A percentile compares a stretch with the other conserved stretches of the same genome.
Conservation (phyloP, 805 yeast species). For the Wickerhamomyces pijperi region DNA sequence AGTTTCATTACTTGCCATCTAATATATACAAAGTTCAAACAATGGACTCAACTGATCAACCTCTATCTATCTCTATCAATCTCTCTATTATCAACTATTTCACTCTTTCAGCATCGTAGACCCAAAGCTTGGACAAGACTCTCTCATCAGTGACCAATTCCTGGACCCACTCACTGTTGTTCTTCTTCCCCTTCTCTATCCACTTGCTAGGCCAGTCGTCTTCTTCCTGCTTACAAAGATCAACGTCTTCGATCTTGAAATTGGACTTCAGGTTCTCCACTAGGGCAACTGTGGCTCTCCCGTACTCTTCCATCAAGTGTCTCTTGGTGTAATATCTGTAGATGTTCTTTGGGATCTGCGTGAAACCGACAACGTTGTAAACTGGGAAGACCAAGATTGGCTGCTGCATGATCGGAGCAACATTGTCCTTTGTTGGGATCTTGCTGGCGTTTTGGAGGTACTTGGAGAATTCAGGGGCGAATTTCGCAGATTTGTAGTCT, state of each 20-base stretch:
- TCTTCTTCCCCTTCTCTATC: conserved; percentile 66
- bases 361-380: conserved; percentile 71
- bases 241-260: conserved; percentile 32
- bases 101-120: conserved; percentile 23
- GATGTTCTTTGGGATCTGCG: conserved; percentile 63
- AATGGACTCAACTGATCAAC: too few relatives aligned
- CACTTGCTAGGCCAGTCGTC: conserved; percentile 79
- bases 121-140: conserved; percentile 40
- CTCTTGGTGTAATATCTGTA: conserved; percentile 72
- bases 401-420: conserved; percentile 59
- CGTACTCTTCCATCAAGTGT: conserved; percentile 54
- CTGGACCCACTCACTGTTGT: conserved; percentile 80
- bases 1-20: neutral
- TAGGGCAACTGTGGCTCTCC: conserved; percentile 39
- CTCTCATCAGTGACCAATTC: conserved; percentile 63
- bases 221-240: conserved; percentile 50
- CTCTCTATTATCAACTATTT: neutral
- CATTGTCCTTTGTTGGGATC: conserved; percentile 20
- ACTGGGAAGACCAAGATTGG: conserved; percentile 70
- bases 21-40: neutral
- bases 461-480: conserved; percentile 35
- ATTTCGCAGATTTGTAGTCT: conserved; percentile 39
- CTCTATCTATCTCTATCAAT: neutral
- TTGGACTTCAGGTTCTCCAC: conserved; percentile 39
- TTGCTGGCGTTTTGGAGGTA: conserved; percentile 12